Percentiles rank a stretch among this genome's conserved stretches.
phyloP scores from a whole-genome alignment of 2,329 filamentous ascomycete species.

The Cyphellophora europaea region DNA sequence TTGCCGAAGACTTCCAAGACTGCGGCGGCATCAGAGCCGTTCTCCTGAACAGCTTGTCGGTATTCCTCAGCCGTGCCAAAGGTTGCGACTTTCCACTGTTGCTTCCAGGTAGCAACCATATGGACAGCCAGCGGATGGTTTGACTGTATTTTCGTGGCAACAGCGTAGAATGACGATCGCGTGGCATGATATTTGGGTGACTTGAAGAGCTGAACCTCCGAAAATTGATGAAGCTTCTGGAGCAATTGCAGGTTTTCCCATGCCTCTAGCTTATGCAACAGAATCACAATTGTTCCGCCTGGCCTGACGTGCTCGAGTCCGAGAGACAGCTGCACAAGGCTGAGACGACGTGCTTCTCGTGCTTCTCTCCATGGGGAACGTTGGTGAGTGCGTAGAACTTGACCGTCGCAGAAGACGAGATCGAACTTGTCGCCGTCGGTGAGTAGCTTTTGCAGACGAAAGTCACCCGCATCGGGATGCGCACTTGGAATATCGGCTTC shows the following conservation, averaged over 20 bases:
- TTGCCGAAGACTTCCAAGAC: too few species aligned
- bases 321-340: conserved; percentile 32
- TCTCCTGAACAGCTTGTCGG: too few species aligned
- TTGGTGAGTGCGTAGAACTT: conserved; percentile 36
- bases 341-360: conserved; percentile 33
- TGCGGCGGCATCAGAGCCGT: too few species aligned
- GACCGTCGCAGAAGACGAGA: conserved; percentile 40
- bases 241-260: too few species aligned
- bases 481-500: too few species aligned
- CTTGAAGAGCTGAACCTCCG: conserved; percentile 40
- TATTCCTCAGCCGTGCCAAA: too few species aligned
- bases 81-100: conserved; percentile 30
- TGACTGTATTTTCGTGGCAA: conserved; percentile 35
- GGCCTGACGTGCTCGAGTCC: conserved; percentile 35
- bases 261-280: too few species aligned
- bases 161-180: conserved; percentile 44
- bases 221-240: too few species aligned
- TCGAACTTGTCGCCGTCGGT: conserved; percentile 27
- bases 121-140: conserved; percentile 21
- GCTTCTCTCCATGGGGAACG: conserved; percentile 11
- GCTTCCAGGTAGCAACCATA: conserved; percentile 33
- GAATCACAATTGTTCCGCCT: conserved; percentile 42
- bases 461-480: conserved; percentile 15
- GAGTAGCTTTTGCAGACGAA: conserved; percentile 3
- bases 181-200: conserved; percentile 30